These are phyloP conservation scores for Gaeumannomyces tritici DNA, from an alignment of 2,329 filamentous ascomycete genomes.

Conservation along the genomic window DNA sequence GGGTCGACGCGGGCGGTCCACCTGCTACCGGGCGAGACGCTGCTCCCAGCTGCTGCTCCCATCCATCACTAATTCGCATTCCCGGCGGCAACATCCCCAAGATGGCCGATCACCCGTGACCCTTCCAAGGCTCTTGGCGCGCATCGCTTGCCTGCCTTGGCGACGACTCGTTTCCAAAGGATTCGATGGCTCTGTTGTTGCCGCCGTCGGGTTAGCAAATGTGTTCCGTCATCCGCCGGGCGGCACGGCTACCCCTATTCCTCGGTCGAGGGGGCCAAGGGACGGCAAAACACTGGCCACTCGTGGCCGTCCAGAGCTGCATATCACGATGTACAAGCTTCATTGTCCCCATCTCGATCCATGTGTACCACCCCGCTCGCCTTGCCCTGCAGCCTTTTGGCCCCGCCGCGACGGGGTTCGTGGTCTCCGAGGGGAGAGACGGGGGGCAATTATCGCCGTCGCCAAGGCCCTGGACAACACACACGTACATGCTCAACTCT, in stretches of 20 bases:
- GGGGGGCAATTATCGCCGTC: background rate
- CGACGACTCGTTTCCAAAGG: background rate
- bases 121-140: background rate
- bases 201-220: background rate
- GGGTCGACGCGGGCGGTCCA: background rate
- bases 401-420: background rate
- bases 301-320: background rate
- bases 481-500: background rate
- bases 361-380: too few relatives aligned
- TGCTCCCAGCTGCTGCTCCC: background rate
- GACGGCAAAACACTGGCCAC: too few relatives aligned
- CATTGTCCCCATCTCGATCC: too few relatives aligned
- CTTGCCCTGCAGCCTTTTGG: background rate
- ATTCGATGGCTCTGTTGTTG: background rate
- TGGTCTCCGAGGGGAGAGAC: too few relatives aligned
- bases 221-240: too few relatives aligned
- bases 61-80: background rate
- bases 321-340: too few relatives aligned
- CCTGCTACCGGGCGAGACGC: background rate
- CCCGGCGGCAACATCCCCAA: background rate
- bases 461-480: background rate
- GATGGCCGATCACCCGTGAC: background rate
- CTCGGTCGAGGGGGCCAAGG: too few relatives aligned
- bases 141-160: background rate
- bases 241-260: too few relatives aligned